Base-by-base conservation (phyloP, 495 filamentous ascomycete species). In the Lophiotrema nucula region DNA sequence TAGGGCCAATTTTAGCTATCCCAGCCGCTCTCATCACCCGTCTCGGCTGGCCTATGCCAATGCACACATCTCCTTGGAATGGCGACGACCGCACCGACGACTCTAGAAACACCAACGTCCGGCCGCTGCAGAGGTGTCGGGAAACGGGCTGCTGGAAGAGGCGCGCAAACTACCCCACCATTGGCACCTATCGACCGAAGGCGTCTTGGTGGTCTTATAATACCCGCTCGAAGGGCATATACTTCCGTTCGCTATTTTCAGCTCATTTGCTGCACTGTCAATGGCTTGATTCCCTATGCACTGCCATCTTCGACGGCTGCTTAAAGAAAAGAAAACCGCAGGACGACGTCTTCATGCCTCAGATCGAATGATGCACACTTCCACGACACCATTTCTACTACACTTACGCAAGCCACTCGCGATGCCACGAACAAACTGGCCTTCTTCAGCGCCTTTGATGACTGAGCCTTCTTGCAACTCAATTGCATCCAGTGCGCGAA, bases 81-180 rank as follows among this genome's bases (percentile, higher is more conserved):
- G n/a, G 31, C 31, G 8, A n/a, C n/a, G 31, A 35, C 8, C 31
- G n/a, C 8, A n/a, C 8, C 31, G 8, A n/a, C n/a, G 31, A 8
- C 31, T 35, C 8, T 8, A 35, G 31, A 35, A 8, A n/a, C 8
- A 8, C 31, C 8, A 8, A 8, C 31, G 8, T 8, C 31, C 8
- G 8, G 8, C 8, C 8, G n/a, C 31, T 8, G 31, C 31, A 23
- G 8, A 15, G 24, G 3, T 13, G 46, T 16, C 46, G 15, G 23
- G 25, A 49, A 49, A 49, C 46, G 26, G 46, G 46, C 26, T 28
- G 3, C 46, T 49, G 46, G 46, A 27, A 13, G 10, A 27, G 46
- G 46, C 46, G 46, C 46, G n/a, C 22, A 4, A 18, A 15, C 33
- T 24, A 23, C 19, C 48, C 27, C 26, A 21, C 21, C n/a, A 49